Percentiles rank a stretch among this genome's conserved stretches.
Evolutionary conservation across 2,329 filamentous ascomycete genomes (phyloP).

Genomic region (Apiospora marii): DNA sequence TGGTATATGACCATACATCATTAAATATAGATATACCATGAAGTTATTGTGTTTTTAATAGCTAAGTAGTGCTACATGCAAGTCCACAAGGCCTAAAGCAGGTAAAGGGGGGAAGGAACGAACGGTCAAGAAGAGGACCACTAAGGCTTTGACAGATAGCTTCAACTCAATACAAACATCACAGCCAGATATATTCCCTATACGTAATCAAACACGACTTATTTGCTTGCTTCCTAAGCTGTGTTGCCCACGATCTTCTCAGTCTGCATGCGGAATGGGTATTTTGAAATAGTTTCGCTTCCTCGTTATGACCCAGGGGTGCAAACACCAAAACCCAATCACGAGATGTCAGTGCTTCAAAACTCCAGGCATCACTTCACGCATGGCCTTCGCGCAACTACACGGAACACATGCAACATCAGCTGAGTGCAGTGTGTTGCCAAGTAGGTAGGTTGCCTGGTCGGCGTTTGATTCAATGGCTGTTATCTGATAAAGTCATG

Average conservation of each 20-base stretch:
- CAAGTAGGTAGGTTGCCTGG: not conserved
- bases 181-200: not conserved
- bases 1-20: not conserved
- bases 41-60: no score
- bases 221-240: not conserved
- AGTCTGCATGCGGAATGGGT: not conserved
- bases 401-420: not conserved
- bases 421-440: not conserved
- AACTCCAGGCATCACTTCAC: not conserved
- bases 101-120: not conserved
- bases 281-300: not conserved
- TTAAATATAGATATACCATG: not conserved
- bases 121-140: not conserved
- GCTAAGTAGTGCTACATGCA: not conserved
- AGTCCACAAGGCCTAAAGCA: not conserved
- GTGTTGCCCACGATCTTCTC: not conserved
- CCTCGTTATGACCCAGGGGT: not conserved
- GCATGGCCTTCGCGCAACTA: not conserved
- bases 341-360: not conserved
- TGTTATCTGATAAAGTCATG: not conserved
- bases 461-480: not conserved
- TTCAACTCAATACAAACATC: constrained; percentile 4
- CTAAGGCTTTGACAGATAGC: not conserved
- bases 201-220: no score
- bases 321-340: constrained; percentile 8